Percentiles rank a stretch among this genome's conserved stretches.
phyloP scores from a whole-genome alignment of 2,329 filamentous ascomycete genomes.

The Fusarium anguioides region DNA sequence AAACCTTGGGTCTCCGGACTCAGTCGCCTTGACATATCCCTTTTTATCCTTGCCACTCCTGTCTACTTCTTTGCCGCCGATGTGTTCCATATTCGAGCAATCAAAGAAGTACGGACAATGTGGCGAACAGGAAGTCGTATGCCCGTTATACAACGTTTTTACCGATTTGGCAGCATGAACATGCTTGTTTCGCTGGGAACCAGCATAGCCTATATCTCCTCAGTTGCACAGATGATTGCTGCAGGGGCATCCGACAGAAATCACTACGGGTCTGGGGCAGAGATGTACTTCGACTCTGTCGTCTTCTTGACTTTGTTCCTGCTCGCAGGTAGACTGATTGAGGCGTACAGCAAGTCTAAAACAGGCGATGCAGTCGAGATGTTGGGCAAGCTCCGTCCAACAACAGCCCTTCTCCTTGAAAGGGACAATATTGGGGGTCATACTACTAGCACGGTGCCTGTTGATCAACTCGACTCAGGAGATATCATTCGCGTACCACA shows the following conservation, averaged over 20 bases:
- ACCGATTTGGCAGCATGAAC: conserved; percentile 97
- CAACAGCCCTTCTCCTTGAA: conserved; percentile 77
- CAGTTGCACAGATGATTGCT: conserved; percentile 79
- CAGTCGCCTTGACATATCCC: conserved; percentile 79
- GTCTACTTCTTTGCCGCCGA: conserved; percentile 90
- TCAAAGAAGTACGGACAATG: conserved; percentile 81
- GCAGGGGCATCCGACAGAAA: conserved; percentile 57
- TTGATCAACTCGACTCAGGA: conserved; percentile 80
- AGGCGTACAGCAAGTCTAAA: conserved; percentile 91
- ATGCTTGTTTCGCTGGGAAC: conserved; percentile 91
- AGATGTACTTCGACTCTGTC: conserved; percentile 90
- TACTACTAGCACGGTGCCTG: conserved; percentile 57
- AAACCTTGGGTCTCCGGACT: conserved; percentile 76
- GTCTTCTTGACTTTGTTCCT: conserved; percentile 93
- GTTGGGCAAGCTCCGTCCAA: conserved; percentile 80
- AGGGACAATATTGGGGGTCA: conserved; percentile 51
- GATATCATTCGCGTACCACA: conserved; percentile 80
- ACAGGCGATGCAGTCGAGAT: conserved; percentile 87
- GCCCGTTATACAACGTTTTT: conserved; percentile 79
- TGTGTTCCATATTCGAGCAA: conserved; percentile 81
- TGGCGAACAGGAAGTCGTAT: conserved; percentile 82
- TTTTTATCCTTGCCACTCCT: conserved; percentile 84
- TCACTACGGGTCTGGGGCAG: conserved; percentile 30
- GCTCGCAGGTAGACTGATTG: conserved; percentile 77
- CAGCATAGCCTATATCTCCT: conserved; percentile 86